Conservation (phyloP, 768 basidiomycete species). For the Suillus occidentalis region DNA sequence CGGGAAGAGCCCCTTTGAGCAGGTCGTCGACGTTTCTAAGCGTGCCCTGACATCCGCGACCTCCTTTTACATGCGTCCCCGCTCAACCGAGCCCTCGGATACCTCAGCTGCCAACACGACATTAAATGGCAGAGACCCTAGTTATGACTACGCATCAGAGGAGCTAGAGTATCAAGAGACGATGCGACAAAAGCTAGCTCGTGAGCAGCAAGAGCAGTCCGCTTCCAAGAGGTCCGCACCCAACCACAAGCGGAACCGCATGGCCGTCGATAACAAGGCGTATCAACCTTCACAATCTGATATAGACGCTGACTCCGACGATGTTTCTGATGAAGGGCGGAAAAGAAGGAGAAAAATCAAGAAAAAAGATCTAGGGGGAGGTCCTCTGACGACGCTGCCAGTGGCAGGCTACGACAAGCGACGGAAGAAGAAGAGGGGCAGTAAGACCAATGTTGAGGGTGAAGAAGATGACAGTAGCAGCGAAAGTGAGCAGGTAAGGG, state of each 20-base stretch:
- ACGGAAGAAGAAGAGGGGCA: conserved; percentile 50
- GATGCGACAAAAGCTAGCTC: conserved; percentile 25
- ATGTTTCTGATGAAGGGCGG: conserved; percentile 52
- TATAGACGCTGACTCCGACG: conserved; percentile 60
- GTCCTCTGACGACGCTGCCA: conserved; percentile 65
- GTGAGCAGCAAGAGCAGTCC: conserved; percentile 19
- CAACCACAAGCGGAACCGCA: conserved; percentile 54
- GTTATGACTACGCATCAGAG: conserved; percentile 80
- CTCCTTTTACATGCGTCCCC: conserved; percentile 62
- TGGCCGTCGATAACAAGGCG: conserved; percentile 79
- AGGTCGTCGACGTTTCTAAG: conserved; percentile 55
- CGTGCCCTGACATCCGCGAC: conserved; percentile 54
- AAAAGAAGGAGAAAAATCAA: conserved; percentile 51
- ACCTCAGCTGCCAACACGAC: conserved; percentile 34
- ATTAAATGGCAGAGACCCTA: conserved; percentile 41
- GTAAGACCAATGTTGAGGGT: conserved; percentile 42
- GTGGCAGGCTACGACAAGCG: conserved; percentile 65
- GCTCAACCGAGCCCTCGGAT: conserved; percentile 54
- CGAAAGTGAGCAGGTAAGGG: conserved; percentile 42
- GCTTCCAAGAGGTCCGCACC: conserved; percentile 34
- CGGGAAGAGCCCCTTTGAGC: conserved; percentile 69
- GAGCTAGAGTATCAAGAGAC: conserved; percentile 59
- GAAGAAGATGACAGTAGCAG: conserved; percentile 49
- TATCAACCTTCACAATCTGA: conserved; percentile 71
- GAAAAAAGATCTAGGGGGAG: conserved; percentile 52